A percentile compares a stretch with the other conserved stretches of the same genome.
These are phyloP conservation scores for Inga oerstediana DNA, from an alignment of 306 rosid genomes.

Conservation along the genomic window DNA sequence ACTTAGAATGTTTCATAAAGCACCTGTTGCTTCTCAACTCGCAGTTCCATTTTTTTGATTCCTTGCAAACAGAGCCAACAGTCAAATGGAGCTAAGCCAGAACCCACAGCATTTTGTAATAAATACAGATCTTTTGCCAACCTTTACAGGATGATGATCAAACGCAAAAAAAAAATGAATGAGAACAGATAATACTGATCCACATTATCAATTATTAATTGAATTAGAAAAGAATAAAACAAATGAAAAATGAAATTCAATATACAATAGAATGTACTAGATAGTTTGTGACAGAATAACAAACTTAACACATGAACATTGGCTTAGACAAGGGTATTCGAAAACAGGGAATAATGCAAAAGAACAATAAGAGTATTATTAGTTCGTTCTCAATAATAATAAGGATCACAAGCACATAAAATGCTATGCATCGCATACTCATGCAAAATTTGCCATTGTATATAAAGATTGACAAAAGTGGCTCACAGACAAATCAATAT, in stretches of 20 bases:
- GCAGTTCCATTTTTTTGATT: slow-evolving; percentile 88
- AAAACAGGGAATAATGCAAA: slow-evolving; percentile 6
- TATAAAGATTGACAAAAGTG: slow-evolving; percentile 21
- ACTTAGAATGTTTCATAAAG: slow-evolving; percentile 32
- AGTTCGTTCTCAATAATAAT: slow-evolving; percentile 1
- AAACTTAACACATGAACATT: slow-evolving; percentile 1
- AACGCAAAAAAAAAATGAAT: slow-evolving; percentile 22
- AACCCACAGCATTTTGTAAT: slow-evolving; percentile 89
- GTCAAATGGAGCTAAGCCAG: slow-evolving; percentile 92
- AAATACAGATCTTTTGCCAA: slow-evolving; percentile 84
- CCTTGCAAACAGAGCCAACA: slow-evolving; percentile 91
- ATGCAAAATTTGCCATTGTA: neutral
- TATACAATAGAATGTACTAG: neutral
- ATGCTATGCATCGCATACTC: neutral
- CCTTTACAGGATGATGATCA: slow-evolving; percentile 44
- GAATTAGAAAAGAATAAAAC: slow-evolving; percentile 5
- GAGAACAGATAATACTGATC: neutral
- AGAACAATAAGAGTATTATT: neutral
- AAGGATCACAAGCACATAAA: slow-evolving; percentile 18
- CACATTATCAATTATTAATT: neutral
- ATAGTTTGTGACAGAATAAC: slow-evolving; percentile 9
- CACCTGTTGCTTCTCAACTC: slow-evolving; percentile 96
- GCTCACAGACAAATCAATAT: slow-evolving; percentile 5
- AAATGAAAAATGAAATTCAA: neutral
- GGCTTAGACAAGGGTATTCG: slow-evolving; percentile 14